Conservation (phyloP, 345 rosid species). For the Populus alba region DNA sequence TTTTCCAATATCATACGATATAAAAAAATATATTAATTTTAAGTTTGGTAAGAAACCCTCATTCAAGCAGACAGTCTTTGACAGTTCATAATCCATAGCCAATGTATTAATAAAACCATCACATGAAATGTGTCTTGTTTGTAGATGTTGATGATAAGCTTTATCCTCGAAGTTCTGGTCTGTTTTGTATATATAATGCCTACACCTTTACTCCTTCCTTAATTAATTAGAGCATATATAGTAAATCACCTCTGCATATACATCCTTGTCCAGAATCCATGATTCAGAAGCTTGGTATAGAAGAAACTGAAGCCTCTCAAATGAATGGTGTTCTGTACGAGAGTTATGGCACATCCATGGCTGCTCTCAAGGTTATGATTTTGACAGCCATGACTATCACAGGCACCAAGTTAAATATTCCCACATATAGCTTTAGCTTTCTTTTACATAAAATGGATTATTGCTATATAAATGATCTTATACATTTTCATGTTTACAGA, state of each 20-base stretch:
- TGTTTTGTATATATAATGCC: constrained; percentile 46
- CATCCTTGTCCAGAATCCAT: constrained; percentile 12
- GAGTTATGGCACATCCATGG: constrained; percentile 27
- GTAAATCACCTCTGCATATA: neutral
- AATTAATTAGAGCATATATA: neutral
- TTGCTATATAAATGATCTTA: neutral
- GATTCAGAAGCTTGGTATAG: constrained; percentile 17
- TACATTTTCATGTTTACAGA: neutral
- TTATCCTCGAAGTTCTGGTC: constrained; percentile 66
- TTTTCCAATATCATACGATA: no score
- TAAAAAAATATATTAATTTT: no score
- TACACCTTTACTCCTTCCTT: neutral
- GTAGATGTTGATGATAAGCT: constrained; percentile 94
- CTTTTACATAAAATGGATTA: neutral
- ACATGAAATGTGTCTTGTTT: neutral
- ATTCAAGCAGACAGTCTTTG: neutral
- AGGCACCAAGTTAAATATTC: no score
- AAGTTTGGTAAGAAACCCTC: constrained; percentile 48
- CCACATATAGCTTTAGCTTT: no score
- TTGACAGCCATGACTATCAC: no score
- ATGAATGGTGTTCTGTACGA: constrained; percentile 14
- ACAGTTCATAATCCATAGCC: neutral
- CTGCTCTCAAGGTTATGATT: constrained; percentile 27
- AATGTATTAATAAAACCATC: neutral
- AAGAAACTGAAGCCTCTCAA: neutral